A percentile compares a stretch with the other conserved stretches of the same genome.
Conservation (phyloP, 139 green algal genomes). For the Coelastrella sp. region DNA sequence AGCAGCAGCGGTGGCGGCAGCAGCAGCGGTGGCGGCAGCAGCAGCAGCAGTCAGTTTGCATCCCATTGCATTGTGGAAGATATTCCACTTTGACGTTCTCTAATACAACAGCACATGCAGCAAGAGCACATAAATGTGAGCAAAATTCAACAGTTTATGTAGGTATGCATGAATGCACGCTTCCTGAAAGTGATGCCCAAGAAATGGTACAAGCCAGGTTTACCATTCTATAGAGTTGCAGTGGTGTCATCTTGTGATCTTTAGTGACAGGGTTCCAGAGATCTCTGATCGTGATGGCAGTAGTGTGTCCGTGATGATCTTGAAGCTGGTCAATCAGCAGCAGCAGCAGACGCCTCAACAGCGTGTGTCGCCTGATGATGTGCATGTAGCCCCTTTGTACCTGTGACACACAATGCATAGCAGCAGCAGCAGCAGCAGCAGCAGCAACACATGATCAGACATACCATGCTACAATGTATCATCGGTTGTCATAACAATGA, state of each 20-base stretch:
- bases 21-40: neutral
- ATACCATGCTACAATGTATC: no score
- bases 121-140: no score
- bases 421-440: neutral
- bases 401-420: neutral
- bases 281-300: neutral
- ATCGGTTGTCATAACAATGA: no score
- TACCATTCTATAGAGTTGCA: constrained; percentile 24
- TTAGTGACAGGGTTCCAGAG: constrained; percentile 6
- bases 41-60: no score
- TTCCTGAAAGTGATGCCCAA: neutral
- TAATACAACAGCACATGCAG: no score
- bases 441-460: no score
- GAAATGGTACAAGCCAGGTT: neutral
- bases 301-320: neutral
- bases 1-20: no score
- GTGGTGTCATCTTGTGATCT: neutral
- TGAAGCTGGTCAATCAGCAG: neutral
- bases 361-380: neutral
- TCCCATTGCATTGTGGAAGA: no score
- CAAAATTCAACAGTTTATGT: neutral
- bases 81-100: no score
- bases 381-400: neutral
- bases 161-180: neutral
- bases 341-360: constrained; percentile 12